phyloP scores from a whole-genome alignment of 179 eudicot genomes.

The Corrigiola litoralis region DNA sequence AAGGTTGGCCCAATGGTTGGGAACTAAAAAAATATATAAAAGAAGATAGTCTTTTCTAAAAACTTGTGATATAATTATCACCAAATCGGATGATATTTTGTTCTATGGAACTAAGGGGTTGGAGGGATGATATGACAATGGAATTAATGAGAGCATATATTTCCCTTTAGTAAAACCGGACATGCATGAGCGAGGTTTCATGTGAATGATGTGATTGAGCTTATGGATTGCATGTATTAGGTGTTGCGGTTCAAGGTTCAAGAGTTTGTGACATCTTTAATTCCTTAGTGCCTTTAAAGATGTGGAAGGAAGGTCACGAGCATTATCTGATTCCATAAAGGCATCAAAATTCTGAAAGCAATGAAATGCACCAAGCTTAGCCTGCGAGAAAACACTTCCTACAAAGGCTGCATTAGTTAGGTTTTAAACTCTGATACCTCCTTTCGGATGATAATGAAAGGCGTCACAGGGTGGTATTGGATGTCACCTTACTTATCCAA shows the following conservation, averaged over 20 bases:
- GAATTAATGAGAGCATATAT: background rate
- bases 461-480: background rate
- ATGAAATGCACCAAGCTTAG: background rate
- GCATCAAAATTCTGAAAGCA: background rate
- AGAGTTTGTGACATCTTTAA: background rate
- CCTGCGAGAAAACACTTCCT: background rate
- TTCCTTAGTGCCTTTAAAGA: background rate
- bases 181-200: no score
- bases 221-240: background rate
- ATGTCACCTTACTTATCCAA: no score
- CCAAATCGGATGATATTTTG: no score
- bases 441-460: background rate
- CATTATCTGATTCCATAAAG: slow-evolving; percentile 1
- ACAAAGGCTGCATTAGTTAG: background rate
- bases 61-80: no score
- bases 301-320: slow-evolving; percentile 5
- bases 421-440: background rate
- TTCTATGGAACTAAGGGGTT: no score
- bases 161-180: background rate
- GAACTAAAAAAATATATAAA: no score
- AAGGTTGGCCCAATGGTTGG: no score
- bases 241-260: background rate
- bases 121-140: background rate
- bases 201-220: slow-evolving; percentile 9
- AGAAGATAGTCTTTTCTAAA: no score